Evolutionary conservation across 768 basidiomycete genomes (phyloP), one percentile per base, ranked within the genome.

Genomic region (Omphalotus guepiniiformis): DNA sequence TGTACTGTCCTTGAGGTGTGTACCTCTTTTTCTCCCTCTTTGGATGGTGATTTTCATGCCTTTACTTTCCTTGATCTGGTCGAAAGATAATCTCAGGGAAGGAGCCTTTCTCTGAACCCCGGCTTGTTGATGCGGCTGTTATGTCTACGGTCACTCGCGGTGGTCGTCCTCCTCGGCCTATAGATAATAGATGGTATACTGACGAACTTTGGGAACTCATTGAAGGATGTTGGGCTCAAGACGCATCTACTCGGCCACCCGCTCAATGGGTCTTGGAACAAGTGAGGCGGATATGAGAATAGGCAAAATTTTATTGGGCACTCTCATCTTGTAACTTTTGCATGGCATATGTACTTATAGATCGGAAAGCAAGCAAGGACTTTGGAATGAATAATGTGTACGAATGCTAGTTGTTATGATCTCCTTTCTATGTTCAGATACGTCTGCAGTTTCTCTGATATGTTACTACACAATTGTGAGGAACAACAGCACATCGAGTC

Each of bases 1-100:
- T 42, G 41, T 42, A 42, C 41, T 2, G 26, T 42, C 28, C 4
- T 42, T 15, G 41, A 42, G 41, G 41, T 42, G 28, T 15, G 15
- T 42, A 42, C n/a, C n/a, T n/a, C n/a, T n/a, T n/a, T n/a, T n/a
- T n/a, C n/a, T n/a, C n/a, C n/a, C 3, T n/a, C 30, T 32, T 9
- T 9, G n/a, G 4, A 11, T 11, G 4, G 2, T 42, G 41, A 25
- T 16, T 15, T 42, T 5, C 9, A 26, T 42, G n/a, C 22, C n/a
- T 22, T 23, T 15, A 15, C 15, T 15, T 2, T 12, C 12, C 25
- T 5, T n/a, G n/a, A 12, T 42, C 41, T 7, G 15, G 9, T 28
- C 15, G 12, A 25, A n/a, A 42, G 41, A 28, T 42, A 11, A 19
- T 25, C 26, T 25, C 22, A 2, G 21, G 41, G 11, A 15, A 28